Base-by-base conservation (phyloP, 768 basidiomycete species). In the Panellus pusillus region DNA sequence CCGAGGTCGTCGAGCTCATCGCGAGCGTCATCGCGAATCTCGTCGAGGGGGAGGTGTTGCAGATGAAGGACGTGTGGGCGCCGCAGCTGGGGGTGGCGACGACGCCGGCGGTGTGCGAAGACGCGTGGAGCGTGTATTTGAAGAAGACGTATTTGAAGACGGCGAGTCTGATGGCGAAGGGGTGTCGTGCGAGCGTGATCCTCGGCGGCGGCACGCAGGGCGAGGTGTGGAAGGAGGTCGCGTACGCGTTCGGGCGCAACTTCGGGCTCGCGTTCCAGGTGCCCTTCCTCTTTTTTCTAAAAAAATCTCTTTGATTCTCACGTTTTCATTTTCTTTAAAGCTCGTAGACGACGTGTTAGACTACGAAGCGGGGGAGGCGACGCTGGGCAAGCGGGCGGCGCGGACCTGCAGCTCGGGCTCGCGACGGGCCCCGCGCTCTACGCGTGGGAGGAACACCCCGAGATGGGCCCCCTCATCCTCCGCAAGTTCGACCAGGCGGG, bases 211-310 rank as follows among this genome's bases (percentile, higher is more conserved):
- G 80, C 53, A 76, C 71, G 52, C 85, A 91, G 63, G 91, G 89
- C 8, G 95, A 97, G 64, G 70, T 87, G 9, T 89, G 91, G 79
- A 94, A 93, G 69, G 95, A 98, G 66, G 81, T 88, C 27, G 96
- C 96, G n/a, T 98, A 98, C 72, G 92, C 91, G 4, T 98, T 94
- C 71, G 95, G 95, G 2, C 75, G 93, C 55, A 95, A 97, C 70
- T 68, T 97, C 24, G 95, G 95, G 0, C 91, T 97, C 52, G 94
- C 95, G 4, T 97, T 98, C 74, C 95, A 97, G 81, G 93, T 93
- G 6, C 42, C 17, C 52, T 44, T 17, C 39, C n/a, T 31, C 17
- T 45, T 32, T 44, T 0, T 18, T 29, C 31, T 39, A 29, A 47
- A 45, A 12, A 20, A n/a, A n/a, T 27, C 44, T 31, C 40, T 42